A percentile compares a stretch with the other conserved stretches of the same genome.
phyloP scores from a whole-genome alignment of 805 yeast species.

The Candida arabinofermentans region DNA sequence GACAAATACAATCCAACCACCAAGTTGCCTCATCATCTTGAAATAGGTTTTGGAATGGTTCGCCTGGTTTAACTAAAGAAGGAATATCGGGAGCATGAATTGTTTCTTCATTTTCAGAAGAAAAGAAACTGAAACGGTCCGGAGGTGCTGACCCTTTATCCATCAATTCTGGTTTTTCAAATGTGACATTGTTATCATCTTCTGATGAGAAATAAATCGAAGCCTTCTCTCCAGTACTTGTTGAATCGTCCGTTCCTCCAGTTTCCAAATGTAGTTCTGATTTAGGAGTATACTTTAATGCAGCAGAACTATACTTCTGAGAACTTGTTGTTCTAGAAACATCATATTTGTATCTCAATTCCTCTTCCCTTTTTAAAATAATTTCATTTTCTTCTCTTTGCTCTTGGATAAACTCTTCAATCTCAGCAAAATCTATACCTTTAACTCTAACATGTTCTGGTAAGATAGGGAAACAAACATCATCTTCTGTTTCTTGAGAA shows the following conservation, averaged over 20 bases:
- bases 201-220: slow-evolving; percentile 14
- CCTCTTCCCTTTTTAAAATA: slow-evolving; percentile 32
- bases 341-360: slow-evolving; percentile 19
- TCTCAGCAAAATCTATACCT: slow-evolving; percentile 88
- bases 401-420: slow-evolving; percentile 73
- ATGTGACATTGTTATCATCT: slow-evolving; percentile 15
- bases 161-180: slow-evolving; percentile 12
- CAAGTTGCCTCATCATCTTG: slow-evolving; percentile 73
- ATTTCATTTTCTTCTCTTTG: slow-evolving; percentile 47
- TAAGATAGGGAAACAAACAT: slow-evolving; percentile 93
- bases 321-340: slow-evolving; percentile 31
- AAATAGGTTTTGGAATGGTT: slow-evolving; percentile 66
- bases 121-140: slow-evolving; percentile 80
- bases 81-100: slow-evolving; percentile 86
- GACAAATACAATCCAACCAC: slow-evolving; percentile 96
- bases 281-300: slow-evolving; percentile 60
- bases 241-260: slow-evolving; percentile 9
- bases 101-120: slow-evolving; percentile 79
- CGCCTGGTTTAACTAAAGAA: slow-evolving; percentile 62
- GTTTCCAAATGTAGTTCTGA: slow-evolving; percentile 9
- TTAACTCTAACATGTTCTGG: slow-evolving; percentile 56
- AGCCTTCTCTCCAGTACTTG: slow-evolving; percentile 2
- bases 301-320: slow-evolving; percentile 43
- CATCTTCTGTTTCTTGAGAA: slow-evolving; percentile 92
- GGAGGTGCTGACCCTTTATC: slow-evolving; percentile 40